These are phyloP conservation scores for Leucocoprinus birnbaumii DNA, from an alignment of 768 basidiomycete genomes.

Conservation along the genomic window DNA sequence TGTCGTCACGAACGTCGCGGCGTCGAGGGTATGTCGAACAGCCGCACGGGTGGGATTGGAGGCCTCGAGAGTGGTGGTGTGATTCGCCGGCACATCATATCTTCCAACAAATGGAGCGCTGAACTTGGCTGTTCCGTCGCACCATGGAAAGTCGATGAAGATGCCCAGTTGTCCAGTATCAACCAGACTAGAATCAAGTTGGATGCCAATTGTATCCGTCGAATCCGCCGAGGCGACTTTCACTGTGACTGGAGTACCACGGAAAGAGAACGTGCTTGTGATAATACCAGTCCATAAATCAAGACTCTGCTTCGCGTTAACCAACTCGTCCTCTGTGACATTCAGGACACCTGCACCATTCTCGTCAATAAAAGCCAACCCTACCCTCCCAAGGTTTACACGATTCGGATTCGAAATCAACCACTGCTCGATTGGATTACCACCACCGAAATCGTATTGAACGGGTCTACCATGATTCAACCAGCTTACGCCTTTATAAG, in stretches of 20 bases:
- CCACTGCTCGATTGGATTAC: constrained; percentile 47
- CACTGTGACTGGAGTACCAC: constrained; percentile 33
- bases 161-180: constrained; percentile 34
- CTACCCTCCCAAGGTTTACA: constrained; percentile 50
- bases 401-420: constrained; percentile 57
- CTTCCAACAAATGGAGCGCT: constrained; percentile 55
- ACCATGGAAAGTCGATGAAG: constrained; percentile 62
- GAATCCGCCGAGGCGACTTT: constrained; percentile 36
- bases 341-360: constrained; percentile 18
- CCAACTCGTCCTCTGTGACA: constrained; percentile 36
- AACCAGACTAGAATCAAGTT: constrained; percentile 39
- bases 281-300: constrained; percentile 58
- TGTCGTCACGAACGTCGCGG: constrained; percentile 39
- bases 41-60: constrained; percentile 24
- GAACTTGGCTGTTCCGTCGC: constrained; percentile 54
- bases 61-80: constrained; percentile 38
- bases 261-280: constrained; percentile 40
- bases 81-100: constrained; percentile 44
- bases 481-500: constrained; percentile 48
- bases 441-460: constrained; percentile 47
- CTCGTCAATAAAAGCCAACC: constrained; percentile 42
- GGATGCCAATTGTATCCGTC: constrained; percentile 37
- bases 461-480: constrained; percentile 47
- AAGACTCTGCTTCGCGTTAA: constrained; percentile 34
- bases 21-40: constrained; percentile 39